Percentiles rank a stretch among this genome's conserved stretches.
These are phyloP conservation scores for Albizia julibrissin DNA, from an alignment of 306 rosid genomes.

Conservation along the genomic window DNA sequence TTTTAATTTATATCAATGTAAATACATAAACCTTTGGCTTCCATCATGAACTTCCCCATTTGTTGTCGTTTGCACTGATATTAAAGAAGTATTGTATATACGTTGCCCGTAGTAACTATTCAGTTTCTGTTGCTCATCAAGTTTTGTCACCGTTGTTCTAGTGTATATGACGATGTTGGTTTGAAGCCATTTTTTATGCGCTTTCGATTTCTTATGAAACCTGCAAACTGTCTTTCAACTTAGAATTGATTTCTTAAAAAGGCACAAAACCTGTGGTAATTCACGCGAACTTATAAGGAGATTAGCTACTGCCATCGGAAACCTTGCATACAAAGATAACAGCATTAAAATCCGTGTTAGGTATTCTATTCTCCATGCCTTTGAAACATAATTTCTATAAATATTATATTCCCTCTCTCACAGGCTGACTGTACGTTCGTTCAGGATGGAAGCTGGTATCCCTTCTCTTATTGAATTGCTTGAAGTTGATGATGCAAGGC, in stretches of 20 bases:
- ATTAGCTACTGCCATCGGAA: constrained; percentile 57
- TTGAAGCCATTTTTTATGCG: not conserved
- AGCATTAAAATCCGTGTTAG: constrained; percentile 53
- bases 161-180: not conserved
- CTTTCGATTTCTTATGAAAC: not conserved
- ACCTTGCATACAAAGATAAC: constrained; percentile 57
- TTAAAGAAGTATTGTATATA: not conserved
- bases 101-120: not conserved
- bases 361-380: constrained; percentile 30
- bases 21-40: not conserved
- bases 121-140: not conserved
- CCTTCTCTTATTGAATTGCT: constrained; percentile 72
- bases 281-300: constrained; percentile 45
- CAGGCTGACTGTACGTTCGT: not conserved
- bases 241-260: constrained; percentile 29
- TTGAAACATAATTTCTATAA: not conserved
- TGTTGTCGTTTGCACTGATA: not conserved
- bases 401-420: not conserved
- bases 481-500: constrained; percentile 44
- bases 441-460: constrained; percentile 73
- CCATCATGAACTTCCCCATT: not conserved
- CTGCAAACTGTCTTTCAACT: not conserved
- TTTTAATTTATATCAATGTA: too few relatives aligned
- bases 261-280: constrained; percentile 24
- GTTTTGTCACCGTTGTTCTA: too few relatives aligned